phyloP scores from a whole-genome alignment of 164 flowering plant genomes.

The Stephania japonica region DNA sequence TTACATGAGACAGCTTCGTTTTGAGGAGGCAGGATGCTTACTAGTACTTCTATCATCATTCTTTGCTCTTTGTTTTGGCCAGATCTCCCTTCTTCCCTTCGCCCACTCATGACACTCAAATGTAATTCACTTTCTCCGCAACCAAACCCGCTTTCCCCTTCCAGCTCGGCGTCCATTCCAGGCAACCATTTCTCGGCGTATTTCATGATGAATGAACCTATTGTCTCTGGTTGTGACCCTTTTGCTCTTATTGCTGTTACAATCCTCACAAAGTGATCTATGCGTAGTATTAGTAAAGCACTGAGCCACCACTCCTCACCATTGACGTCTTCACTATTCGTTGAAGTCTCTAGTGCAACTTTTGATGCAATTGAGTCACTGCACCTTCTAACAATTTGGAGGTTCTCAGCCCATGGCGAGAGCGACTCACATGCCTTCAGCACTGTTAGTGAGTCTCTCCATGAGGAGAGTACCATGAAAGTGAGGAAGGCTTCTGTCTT shows the following conservation, averaged over 20 bases:
- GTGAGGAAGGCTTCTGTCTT: slow-evolving; percentile 81
- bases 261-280: slow-evolving; percentile 63
- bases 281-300: slow-evolving; percentile 47
- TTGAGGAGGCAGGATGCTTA: slow-evolving; percentile 64
- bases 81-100: slow-evolving; percentile 24
- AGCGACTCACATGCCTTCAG: slow-evolving; percentile 61
- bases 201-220: slow-evolving; percentile 54
- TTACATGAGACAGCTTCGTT: slow-evolving; percentile 61
- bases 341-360: slow-evolving; percentile 27
- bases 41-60: slow-evolving; percentile 64
- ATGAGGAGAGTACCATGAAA: slow-evolving; percentile 64
- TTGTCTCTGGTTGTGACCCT: slow-evolving; percentile 42
- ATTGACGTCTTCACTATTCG: slow-evolving; percentile 16
- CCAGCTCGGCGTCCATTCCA: slow-evolving; percentile 34
- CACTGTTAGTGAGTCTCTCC: slow-evolving; percentile 67
- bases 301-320: slow-evolving; percentile 58
- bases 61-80: slow-evolving; percentile 48
- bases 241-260: slow-evolving; percentile 52
- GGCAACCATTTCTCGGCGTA: slow-evolving; percentile 70
- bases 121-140: slow-evolving; percentile 40
- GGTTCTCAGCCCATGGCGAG: slow-evolving; percentile 92
- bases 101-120: slow-evolving; percentile 39
- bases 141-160: slow-evolving; percentile 26
- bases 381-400: slow-evolving; percentile 78
- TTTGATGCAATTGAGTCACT: slow-evolving; percentile 71